phyloP scores from a whole-genome alignment of 305 asterid genomes.

The Fraxinus baroniana region DNA sequence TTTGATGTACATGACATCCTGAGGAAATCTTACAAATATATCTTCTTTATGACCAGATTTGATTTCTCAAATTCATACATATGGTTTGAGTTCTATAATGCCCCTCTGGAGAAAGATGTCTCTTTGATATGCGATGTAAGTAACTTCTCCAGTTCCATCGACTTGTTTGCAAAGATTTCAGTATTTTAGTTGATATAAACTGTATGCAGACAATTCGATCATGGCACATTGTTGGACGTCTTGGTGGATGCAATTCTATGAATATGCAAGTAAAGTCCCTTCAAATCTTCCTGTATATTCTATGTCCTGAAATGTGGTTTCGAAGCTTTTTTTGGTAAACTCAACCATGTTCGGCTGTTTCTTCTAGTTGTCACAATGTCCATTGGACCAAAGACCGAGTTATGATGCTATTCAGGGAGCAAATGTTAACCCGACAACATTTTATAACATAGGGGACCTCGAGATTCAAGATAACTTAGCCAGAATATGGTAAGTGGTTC shows the following conservation, averaged over 20 bases:
- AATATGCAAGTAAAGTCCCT: constrained; percentile 77
- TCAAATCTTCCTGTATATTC: not conserved
- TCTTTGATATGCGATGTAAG: constrained; percentile 80
- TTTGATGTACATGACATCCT: not conserved
- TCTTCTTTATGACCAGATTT: constrained; percentile 47
- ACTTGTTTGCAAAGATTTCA: constrained; percentile 22
- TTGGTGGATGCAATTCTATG: constrained; percentile 95
- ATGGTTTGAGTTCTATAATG: constrained; percentile 90
- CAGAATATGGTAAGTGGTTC: constrained; percentile 65
- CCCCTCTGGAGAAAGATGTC: constrained; percentile 73
- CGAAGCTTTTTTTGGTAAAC: not conserved
- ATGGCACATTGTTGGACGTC: constrained; percentile 95
- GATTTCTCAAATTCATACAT: constrained; percentile 76
- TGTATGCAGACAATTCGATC: constrained; percentile 72
- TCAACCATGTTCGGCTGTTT: constrained; percentile 16
- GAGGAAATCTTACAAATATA: constrained; percentile 4
- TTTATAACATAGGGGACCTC: constrained; percentile 91
- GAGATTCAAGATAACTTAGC: constrained; percentile 90
- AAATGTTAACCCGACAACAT: constrained; percentile 71
- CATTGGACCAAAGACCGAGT: constrained; percentile 67
- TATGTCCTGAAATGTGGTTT: not conserved
- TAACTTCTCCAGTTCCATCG: constrained; percentile 17
- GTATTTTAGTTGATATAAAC: constrained; percentile 18
- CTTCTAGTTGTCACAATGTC: constrained; percentile 74
- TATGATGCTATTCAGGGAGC: constrained; percentile 89